Evolutionary conservation across 2,329 filamentous ascomycete genomes (phyloP), one percentile per base, ranked within the genome.

Genomic region (Fusarium miscanthi): DNA sequence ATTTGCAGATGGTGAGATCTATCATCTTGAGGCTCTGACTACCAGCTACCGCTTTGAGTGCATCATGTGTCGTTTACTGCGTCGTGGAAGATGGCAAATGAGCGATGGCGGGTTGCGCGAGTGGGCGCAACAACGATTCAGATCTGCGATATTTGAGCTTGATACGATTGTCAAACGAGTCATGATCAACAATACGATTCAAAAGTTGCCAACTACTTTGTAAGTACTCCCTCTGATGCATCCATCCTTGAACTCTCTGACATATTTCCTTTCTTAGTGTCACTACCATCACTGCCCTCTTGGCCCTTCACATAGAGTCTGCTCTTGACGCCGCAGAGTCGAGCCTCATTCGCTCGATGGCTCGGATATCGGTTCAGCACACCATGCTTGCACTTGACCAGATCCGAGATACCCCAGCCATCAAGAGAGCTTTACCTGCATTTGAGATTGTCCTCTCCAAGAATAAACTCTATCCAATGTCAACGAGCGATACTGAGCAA

Each of bases 1-100:
- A 3, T 33, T 10, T 4, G 5, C 7, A 3, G 31, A 63, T 0
- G 19, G 45, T 6, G 66, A 69, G 5, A 38, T 63, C 2, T 69
- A 57, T 1, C 14, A 41, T 6, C 27, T 43, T 6, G 58, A 74
- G 3, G 58, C 45, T 13, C 48, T 69, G 4, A 64, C 60, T 0
- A 74, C n/a, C 0, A 74, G 72, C 17, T 74, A 74, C 17, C 56
- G 72, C 3, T 70, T 74, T 27, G 71, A 74, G 14, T 63, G 60
- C 5, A 64, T 74, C 9, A 61, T 74, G 48, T 71, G 63, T 21
- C 72, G 72, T 8, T 42, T 72, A 6, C 13, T 74, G 2, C 54
- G 43, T 4, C 68, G 71, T 6, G 61, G 61, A 3, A 25, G 64
- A 38, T 69, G 64, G 64, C 52, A 52, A 4, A 30, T 57, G 4